Conservation (phyloP, 176 grass and related monocot species). For the Eleusine indica region DNA sequence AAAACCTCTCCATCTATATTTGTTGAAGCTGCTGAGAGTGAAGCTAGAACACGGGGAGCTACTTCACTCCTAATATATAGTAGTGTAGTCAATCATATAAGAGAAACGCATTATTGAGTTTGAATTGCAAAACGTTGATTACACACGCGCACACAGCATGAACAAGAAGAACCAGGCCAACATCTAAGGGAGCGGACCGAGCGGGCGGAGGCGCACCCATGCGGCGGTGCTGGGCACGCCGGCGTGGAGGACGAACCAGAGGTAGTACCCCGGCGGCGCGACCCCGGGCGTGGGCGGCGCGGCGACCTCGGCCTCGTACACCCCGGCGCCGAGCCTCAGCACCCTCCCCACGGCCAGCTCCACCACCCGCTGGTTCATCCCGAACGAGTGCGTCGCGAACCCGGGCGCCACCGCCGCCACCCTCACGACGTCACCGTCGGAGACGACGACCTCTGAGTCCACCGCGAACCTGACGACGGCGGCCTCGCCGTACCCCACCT, state of each 20-base stretch:
- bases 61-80: no score
- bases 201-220: conserved; percentile 61
- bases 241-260: conserved; percentile 83
- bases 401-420: conserved; percentile 63
- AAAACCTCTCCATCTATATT: no score
- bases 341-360: conserved; percentile 46
- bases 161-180: no score
- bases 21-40: no score
- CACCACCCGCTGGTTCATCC: conserved; percentile 90
- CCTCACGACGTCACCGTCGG: conserved; percentile 20
- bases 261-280: conserved; percentile 75
- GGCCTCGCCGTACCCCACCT: conserved; percentile 61
- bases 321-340: conserved; percentile 18
- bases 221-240: conserved; percentile 65
- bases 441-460: background rate
- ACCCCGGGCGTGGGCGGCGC: conserved; percentile 58
- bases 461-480: conserved; percentile 48
- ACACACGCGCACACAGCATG: no score
- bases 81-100: no score
- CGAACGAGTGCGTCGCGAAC: conserved; percentile 76
- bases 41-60: no score
- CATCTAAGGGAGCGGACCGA: conserved; percentile 31
- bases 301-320: conserved; percentile 55
- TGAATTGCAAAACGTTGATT: no score
- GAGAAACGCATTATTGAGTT: no score